phyloP scores from a whole-genome alignment of 2,329 filamentous ascomycete species.

The Exophiala spinifera region DNA sequence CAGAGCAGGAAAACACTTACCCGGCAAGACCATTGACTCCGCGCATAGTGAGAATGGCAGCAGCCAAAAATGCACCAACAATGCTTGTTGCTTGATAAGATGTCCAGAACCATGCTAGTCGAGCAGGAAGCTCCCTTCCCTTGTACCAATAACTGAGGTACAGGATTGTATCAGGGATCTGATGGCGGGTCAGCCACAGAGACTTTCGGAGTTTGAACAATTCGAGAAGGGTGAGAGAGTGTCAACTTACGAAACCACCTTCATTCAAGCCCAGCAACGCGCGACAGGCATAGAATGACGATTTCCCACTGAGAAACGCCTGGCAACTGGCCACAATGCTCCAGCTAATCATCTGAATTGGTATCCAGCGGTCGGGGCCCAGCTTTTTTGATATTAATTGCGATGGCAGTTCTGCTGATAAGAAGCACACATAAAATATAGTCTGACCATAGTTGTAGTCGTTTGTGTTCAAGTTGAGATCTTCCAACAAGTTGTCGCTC shows the following conservation, averaged over 20 bases:
- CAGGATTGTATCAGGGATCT: slow-evolving; percentile 38
- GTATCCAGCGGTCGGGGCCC: slow-evolving; percentile 56
- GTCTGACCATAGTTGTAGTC: slow-evolving; percentile 48
- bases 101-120: slow-evolving; percentile 64
- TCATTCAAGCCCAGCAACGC: slow-evolving; percentile 46
- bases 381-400: slow-evolving; percentile 56
- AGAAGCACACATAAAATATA: slow-evolving; percentile 53
- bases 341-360: slow-evolving; percentile 47
- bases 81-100: slow-evolving; percentile 41
- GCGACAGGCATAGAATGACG: slow-evolving; percentile 40
- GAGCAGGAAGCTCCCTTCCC: slow-evolving; percentile 36
- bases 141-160: slow-evolving; percentile 73
- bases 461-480: slow-evolving; percentile 35
- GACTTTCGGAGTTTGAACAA: neutral
- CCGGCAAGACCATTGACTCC: slow-evolving; percentile 33
- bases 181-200: slow-evolving; percentile 23
- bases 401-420: slow-evolving; percentile 54
- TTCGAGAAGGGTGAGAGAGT: neutral
- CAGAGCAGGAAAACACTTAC: too few species aligned
- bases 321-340: slow-evolving; percentile 40
- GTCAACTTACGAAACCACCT: slow-evolving; percentile 36
- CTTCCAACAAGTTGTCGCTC: slow-evolving; percentile 54
- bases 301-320: slow-evolving; percentile 45
- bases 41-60: slow-evolving; percentile 35
- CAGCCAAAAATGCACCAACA: slow-evolving; percentile 45